Percentiles rank a stretch among this genome's conserved stretches.
Evolutionary conservation across 176 grass and related monocot species (phyloP).

Genomic region (Aegilops bicornis): DNA sequence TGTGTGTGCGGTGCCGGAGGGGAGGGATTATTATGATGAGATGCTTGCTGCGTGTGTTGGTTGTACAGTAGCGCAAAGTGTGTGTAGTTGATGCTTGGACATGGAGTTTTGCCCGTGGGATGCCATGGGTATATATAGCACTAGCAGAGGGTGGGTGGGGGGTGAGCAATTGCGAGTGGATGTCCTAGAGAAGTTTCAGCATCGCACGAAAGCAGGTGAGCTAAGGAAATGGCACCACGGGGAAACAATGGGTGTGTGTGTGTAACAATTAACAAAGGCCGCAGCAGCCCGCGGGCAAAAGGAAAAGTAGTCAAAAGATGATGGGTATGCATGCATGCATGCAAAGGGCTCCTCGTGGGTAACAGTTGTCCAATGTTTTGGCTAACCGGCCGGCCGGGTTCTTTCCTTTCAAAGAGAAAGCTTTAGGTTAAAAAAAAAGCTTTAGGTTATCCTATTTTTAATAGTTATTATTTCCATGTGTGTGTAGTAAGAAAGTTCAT

Average conservation of each 20-base stretch:
- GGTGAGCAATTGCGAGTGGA: neutral
- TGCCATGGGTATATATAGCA: constrained; percentile 45
- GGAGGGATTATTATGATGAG: too few relatives aligned
- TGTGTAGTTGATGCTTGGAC: constrained; percentile 48
- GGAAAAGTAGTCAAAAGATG: constrained; percentile 26
- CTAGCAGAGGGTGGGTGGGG: neutral
- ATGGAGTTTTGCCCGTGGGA: constrained; percentile 60
- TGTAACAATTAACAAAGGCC: neutral
- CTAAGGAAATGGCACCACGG: constrained; percentile 18
- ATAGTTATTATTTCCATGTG: neutral
- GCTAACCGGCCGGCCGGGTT: neutral
- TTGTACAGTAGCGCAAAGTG: neutral
- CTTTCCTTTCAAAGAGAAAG: neutral
- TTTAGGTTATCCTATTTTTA: neutral
- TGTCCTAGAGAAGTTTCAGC: constrained; percentile 20
- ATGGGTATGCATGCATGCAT: constrained; percentile 19
- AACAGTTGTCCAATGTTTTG: constrained; percentile 1
- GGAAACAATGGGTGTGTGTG: neutral
- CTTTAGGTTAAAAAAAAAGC: neutral
- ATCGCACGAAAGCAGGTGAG: constrained; percentile 23
- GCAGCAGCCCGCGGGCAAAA: neutral
- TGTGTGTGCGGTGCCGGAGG: neutral
- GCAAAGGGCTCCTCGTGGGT: neutral
- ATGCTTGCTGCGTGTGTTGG: neutral
- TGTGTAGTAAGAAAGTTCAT: neutral